Conservation (phyloP, 352 stramenopile species). For the Phytopythium ostracodes region DNA sequence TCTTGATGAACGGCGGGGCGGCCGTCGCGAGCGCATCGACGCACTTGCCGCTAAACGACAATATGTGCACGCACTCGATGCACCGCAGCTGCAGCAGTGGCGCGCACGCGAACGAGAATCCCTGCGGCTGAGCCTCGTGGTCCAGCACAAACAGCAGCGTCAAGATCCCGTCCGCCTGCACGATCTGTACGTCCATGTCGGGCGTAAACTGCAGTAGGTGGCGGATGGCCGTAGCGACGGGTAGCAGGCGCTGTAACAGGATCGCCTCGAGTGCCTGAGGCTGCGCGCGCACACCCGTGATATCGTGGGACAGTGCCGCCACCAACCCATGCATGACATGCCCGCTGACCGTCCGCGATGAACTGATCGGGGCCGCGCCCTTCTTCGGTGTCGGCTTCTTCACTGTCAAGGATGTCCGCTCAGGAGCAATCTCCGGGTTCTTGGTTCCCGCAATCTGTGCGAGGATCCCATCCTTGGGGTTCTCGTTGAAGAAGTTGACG, state of each 20-base stretch:
- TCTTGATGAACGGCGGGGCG: conserved; percentile 83
- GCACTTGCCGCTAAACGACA: conserved; percentile 85
- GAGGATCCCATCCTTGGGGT: conserved; percentile 64
- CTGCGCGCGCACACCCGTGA: conserved; percentile 65
- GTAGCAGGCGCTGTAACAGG: conserved; percentile 65
- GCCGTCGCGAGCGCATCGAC: conserved; percentile 69
- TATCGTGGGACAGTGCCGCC: conserved; percentile 62
- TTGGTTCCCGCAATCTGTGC: conserved; percentile 72
- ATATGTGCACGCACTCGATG: conserved; percentile 83
- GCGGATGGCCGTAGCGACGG: conserved; percentile 72
- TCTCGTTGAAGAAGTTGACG: conserved; percentile 89
- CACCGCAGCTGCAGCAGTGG: conserved; percentile 78
- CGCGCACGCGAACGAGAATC: conserved; percentile 72
- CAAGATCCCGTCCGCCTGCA: conserved; percentile 70
- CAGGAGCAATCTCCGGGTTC: conserved; percentile 17
- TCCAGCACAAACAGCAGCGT: conserved; percentile 76
- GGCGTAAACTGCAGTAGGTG: conserved; percentile 77
- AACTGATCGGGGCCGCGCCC: conserved; percentile 23
- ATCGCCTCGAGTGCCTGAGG: conserved; percentile 64
- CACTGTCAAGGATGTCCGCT: conserved; percentile 5
- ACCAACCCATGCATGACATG: conserved; percentile 78
- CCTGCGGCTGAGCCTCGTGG: conserved; percentile 75
- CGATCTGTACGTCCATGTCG: conserved; percentile 82
- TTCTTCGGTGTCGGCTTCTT: conserved; percentile 32
- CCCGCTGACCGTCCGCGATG: conserved; percentile 48